Base-by-base conservation (phyloP, 371 early-diverging fungal genomes). In the Mortierella polycephala region DNA sequence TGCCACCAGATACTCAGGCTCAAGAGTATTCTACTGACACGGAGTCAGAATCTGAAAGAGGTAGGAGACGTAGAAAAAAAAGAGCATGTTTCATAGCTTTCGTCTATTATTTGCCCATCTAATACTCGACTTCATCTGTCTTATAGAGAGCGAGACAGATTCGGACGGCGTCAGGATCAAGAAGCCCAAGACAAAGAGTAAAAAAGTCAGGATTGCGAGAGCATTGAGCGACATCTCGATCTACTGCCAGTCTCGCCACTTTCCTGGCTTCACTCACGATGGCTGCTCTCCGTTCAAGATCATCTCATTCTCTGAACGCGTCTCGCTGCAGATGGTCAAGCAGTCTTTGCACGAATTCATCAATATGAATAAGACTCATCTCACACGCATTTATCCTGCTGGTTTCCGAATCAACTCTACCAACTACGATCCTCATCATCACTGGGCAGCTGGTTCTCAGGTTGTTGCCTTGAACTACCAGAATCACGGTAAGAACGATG, bases 401-500 rank as follows among this genome's bases (percentile, higher is more conserved):
- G 88, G 89, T 14, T 85, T 89, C 64, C 86, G 94, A 18, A 81
- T 96, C 61, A 88, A 82, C 58, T 92, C 92, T 18, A 85, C 90
- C 52, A 96, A 96, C 81, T 90, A 84, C 67, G 91, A 94, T 70
- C 96, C 96, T 0, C 81, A 91, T 30, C 82, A 85, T 7, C 88
- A 91, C 69, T 96, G 96, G 96, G 81, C 82, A 7, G 82, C 79
- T 5, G 96, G 95, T 2, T 84, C 83, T 42, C 95, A 95, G 82
- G 82, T 96, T 84, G 96, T 94, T 5, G 95, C 96, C 1, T 75
- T 96, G 67, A 96, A 96, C 83, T 93, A 85, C 62, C 95, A 96
- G 67, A 93, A 88, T 9, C 83, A 83, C 67, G 85, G 84, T 84
- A 70, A 62, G 65, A 42, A 16, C 14, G 30, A 16, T 84, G 65